These are phyloP conservation scores for Paramecium sexaurelia DNA, from an alignment of 73 alveolate species.

Conservation along the genomic window DNA sequence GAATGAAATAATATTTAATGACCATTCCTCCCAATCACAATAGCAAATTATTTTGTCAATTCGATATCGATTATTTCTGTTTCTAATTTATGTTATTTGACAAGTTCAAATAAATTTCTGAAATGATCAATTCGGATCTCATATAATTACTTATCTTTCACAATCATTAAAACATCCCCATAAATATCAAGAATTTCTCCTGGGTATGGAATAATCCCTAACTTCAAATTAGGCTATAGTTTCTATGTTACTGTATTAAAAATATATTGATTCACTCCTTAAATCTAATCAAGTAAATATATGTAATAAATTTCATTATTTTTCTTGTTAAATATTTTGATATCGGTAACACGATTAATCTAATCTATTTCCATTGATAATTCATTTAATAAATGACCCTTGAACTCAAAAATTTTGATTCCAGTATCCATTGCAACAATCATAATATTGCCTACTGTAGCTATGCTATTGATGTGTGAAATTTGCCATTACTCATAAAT, in stretches of 20 bases:
- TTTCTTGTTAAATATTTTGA: not conserved
- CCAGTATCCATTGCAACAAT: constrained; percentile 7
- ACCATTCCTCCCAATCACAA: not conserved
- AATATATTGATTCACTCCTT: not conserved
- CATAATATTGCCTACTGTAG: constrained; percentile 5
- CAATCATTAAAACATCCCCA: not conserved
- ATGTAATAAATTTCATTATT: not conserved
- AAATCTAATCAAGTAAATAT: not conserved
- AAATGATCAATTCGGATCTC: not conserved
- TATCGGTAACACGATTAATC: not conserved
- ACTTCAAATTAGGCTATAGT: not conserved
- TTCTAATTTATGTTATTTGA: not conserved
- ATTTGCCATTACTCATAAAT: not conserved
- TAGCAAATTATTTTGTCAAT: not conserved
- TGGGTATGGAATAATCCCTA: not conserved
- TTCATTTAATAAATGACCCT: not conserved
- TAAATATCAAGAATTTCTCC: not conserved
- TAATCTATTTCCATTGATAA: not conserved
- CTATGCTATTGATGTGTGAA: not conserved
- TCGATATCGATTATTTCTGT: not conserved
- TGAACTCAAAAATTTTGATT: not conserved
- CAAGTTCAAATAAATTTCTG: not conserved
- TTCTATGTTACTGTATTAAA: not conserved
- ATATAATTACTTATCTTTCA: not conserved
- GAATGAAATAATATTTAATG: not conserved